Conservation (phyloP, 495 filamentous ascomycete genomes). For the Talaromyces adpressus region DNA sequence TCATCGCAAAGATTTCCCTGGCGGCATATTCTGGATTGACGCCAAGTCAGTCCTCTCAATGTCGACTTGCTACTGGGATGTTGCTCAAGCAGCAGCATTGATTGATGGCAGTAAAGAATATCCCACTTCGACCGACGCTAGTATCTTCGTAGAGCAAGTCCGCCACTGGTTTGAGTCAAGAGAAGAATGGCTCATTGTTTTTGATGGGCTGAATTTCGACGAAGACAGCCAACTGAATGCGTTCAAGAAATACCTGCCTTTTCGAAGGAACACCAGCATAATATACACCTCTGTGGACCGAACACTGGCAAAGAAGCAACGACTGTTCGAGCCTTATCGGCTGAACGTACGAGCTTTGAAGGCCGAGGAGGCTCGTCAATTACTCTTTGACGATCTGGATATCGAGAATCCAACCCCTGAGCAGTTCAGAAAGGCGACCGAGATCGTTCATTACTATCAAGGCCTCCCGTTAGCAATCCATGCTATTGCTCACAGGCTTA, state of each 20-base stretch:
- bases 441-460: slow-evolving; percentile 64
- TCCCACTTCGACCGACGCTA: slow-evolving; percentile 34
- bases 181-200: slow-evolving; percentile 67
- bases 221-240: slow-evolving; percentile 47
- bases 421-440: slow-evolving; percentile 53
- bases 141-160: slow-evolving; percentile 53
- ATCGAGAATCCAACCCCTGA: slow-evolving; percentile 44
- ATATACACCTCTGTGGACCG: slow-evolving; percentile 72
- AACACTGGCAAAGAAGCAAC: slow-evolving; percentile 57
- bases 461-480: slow-evolving; percentile 73
- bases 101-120: slow-evolving; percentile 23
- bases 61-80: slow-evolving; percentile 66
- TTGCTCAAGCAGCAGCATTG: slow-evolving; percentile 59
- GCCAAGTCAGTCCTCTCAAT: slow-evolving; percentile 58
- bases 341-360: slow-evolving; percentile 55
- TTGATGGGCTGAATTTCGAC: slow-evolving; percentile 69
- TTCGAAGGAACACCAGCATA: slow-evolving; percentile 58
- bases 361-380: slow-evolving; percentile 50
- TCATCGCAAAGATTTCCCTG: slow-evolving; percentile 57
- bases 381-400: slow-evolving; percentile 49
- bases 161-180: slow-evolving; percentile 62
- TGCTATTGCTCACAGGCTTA: slow-evolving; percentile 67
- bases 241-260: slow-evolving; percentile 62
- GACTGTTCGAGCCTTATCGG: slow-evolving; percentile 68
- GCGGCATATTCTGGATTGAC: slow-evolving; percentile 76